phyloP scores from a whole-genome alignment of 306 rosid genomes.

The Canavalia ensiformis region DNA sequence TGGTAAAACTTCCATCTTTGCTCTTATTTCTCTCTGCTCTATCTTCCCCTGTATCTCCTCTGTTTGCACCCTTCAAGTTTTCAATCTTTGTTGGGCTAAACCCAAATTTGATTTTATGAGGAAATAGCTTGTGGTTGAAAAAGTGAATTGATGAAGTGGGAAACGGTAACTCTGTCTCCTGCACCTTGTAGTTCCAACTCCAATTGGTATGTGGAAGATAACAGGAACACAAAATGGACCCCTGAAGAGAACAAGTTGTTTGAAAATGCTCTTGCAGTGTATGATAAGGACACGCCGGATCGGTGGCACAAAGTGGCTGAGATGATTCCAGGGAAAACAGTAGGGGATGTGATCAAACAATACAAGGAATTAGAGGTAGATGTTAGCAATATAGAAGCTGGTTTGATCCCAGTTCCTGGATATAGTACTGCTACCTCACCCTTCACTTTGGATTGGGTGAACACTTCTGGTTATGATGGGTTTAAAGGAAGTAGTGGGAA shows the following conservation, averaged over 20 bases:
- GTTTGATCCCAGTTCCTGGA: constrained; percentile 81
- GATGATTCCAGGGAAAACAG: constrained; percentile 85
- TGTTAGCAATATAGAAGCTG: constrained; percentile 87
- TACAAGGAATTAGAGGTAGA: constrained; percentile 79
- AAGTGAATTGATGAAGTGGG: constrained; percentile 67
- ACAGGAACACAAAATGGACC: constrained; percentile 71
- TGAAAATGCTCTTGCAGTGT: constrained; percentile 89
- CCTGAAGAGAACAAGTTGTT: constrained; percentile 83
- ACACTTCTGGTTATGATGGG: constrained; percentile 62
- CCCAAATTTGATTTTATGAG: constrained; percentile 42
- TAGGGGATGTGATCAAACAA: constrained; percentile 72
- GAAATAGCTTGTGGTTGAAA: constrained; percentile 31
- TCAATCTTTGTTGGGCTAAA: not conserved
- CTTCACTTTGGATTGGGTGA: constrained; percentile 83
- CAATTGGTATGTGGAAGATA: constrained; percentile 64
- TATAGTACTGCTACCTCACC: constrained; percentile 59
- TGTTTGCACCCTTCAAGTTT: constrained; percentile 41
- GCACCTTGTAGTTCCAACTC: constrained; percentile 52
- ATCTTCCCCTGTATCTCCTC: constrained; percentile 27
- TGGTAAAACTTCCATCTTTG: constrained; percentile 57
- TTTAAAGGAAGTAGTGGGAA: constrained; percentile 65
- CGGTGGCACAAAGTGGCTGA: constrained; percentile 90
- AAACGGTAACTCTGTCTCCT: constrained; percentile 71
- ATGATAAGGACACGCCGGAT: constrained; percentile 80
- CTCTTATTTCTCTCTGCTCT: constrained; percentile 45